Base-by-base conservation (phyloP, 2,329 filamentous ascomycete species). In the Corinectria fuckeliana region DNA sequence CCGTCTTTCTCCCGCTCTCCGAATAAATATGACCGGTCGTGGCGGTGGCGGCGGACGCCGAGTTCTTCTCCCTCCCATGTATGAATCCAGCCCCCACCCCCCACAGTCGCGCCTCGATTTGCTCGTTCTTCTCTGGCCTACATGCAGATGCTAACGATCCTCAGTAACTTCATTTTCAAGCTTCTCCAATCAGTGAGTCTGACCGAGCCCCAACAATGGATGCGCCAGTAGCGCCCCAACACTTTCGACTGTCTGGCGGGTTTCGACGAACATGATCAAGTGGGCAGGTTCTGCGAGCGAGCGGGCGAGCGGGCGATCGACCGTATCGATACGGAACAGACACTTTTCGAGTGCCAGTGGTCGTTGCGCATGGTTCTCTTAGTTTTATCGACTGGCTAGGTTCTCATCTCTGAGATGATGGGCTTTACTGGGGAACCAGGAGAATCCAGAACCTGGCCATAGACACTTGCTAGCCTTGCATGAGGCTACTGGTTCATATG, bases 181-280 rank as follows among this genome's bases (percentile, higher is more conserved):
- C 89, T 97, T 36, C 86, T 98, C 9, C 93, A 89, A 72, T 80
- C 78, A 44, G 77, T 78, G 61, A 77, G 77, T 77, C 26, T 39
- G 42, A 4, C 38, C 41, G 45, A 20, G 51, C 10, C 11, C 10
- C 18, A 26, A 21, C 18, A 32, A 16, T 28, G 34, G 39, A 41
- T 51, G 21, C 14, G 54, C 34, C 36, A 51, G 32, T 32, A 54
- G 38, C 56, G 44, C 56, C 51, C 49, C 39, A 34, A 18, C 18
- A n/a, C 42, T 21, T 20, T n/a, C 41, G 59, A 65, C 60, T 60
- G 58, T 50, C 45, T n/a, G 53, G 50, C 53, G 57, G 62, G 55
- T 38, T 50, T 68, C 48, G 58, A 65, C 49, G 49, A 64, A 61
- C 47, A 61, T 50, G 21, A 55, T 41, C 48, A 28, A 34, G 44